Evolutionary conservation across 805 yeast species (phyloP).

Genomic region (Myxozyma neotropica): DNA sequence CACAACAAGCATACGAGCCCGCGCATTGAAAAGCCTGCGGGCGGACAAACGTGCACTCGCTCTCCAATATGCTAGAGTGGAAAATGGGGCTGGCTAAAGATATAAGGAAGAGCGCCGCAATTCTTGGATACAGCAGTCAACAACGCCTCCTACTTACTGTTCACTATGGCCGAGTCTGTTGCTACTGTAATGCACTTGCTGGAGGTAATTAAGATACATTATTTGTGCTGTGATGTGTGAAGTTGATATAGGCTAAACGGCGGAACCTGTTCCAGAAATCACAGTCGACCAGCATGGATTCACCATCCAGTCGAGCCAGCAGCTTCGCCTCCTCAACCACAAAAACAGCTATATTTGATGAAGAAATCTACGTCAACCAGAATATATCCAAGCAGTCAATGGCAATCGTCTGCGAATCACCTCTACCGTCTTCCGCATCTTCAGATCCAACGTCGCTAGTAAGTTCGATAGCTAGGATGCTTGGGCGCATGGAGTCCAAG

Average conservation of each 20-base stretch:
- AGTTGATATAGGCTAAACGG: too few species aligned
- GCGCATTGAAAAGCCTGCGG: too few species aligned
- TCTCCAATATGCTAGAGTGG: not conserved
- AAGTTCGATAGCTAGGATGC: conserved; percentile 5
- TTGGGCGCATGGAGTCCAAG: conserved; percentile 11
- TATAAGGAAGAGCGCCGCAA: not conserved
- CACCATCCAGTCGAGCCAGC: not conserved
- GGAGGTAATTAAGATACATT: too few species aligned
- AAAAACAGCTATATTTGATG: not conserved
- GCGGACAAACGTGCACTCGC: not conserved
- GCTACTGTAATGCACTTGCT: too few species aligned
- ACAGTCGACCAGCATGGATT: not conserved
- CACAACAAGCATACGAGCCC: too few species aligned
- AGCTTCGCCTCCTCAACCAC: not conserved
- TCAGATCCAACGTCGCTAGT: not conserved
- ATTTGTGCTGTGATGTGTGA: too few species aligned
- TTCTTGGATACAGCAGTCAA: not conserved
- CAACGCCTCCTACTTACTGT: not conserved
- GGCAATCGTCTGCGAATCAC: not conserved
- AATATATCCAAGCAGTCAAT: not conserved
- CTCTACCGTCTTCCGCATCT: not conserved
- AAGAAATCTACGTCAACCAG: not conserved
- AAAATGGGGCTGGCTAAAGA: not conserved
- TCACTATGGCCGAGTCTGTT: too few species aligned
- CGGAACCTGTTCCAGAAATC: not conserved